Evolutionary conservation across 768 basidiomycete genomes (phyloP).

Genomic region (Calvatia gigantea): DNA sequence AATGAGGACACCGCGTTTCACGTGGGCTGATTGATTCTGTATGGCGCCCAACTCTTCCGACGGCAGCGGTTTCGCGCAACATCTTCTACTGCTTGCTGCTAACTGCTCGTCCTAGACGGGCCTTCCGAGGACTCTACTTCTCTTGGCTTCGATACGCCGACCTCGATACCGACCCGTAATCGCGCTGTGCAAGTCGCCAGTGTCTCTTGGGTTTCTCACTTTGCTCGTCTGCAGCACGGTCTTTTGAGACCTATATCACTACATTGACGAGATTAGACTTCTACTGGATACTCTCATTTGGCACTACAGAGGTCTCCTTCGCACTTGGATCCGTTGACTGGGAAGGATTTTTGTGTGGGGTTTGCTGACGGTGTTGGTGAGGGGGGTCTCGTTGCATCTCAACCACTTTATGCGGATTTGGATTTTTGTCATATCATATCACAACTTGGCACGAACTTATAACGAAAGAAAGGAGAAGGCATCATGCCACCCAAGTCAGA

Average conservation of each 20-base stretch:
- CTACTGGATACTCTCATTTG: too few relatives aligned
- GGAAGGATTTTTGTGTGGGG: background rate
- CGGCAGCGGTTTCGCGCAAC: background rate
- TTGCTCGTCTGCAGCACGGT: too few relatives aligned
- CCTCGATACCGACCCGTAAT: background rate
- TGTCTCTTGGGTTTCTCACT: too few relatives aligned
- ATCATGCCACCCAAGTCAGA: conserved; percentile 52
- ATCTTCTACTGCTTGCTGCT: background rate
- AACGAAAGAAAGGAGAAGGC: background rate
- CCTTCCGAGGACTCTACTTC: background rate
- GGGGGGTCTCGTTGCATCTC: too few relatives aligned
- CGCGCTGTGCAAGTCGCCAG: too few relatives aligned
- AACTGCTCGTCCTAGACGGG: background rate
- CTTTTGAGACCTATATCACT: too few relatives aligned
- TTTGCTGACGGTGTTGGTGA: too few relatives aligned
- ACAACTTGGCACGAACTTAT: background rate
- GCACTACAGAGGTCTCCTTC: background rate
- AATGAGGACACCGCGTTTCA: background rate
- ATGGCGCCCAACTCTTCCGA: background rate
- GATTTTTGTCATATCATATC: background rate
- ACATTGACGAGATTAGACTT: too few relatives aligned
- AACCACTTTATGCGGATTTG: background rate
- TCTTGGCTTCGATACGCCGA: background rate
- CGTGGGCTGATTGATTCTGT: conserved; percentile 2
- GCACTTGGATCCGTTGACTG: background rate